Evolutionary conservation across 257 asterid species (phyloP).

Genomic region (Capsicum baccatum): DNA sequence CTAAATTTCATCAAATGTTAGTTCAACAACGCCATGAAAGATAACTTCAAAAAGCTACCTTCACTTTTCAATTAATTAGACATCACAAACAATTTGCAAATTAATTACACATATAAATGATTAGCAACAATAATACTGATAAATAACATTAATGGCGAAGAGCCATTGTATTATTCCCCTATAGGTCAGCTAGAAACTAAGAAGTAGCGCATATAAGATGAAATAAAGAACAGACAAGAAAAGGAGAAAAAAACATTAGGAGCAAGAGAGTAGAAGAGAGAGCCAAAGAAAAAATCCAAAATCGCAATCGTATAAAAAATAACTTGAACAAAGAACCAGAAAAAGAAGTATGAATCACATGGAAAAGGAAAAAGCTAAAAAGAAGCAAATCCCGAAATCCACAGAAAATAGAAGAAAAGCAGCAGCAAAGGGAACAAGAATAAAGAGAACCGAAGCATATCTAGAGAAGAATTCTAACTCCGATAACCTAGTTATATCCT

Average conservation of each 20-base stretch:
- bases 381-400: not conserved
- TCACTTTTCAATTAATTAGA: not conserved
- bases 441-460: not conserved
- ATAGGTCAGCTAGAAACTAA: not conserved
- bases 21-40: not conserved
- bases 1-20: not conserved
- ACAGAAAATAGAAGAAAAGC: not conserved
- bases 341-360: no score
- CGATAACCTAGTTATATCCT: not conserved
- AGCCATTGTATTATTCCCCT: not conserved
- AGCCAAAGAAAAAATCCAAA: not conserved
- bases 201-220: not conserved
- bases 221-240: not conserved
- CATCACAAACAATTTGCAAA: not conserved
- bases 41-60: not conserved
- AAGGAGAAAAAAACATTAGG: not conserved
- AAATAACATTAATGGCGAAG: not conserved
- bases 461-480: not conserved
- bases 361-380: not conserved
- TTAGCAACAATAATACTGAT: no score
- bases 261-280: not conserved
- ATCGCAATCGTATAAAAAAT: no score
- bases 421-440: conserved; percentile 5
- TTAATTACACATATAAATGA: not conserved
- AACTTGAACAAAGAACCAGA: not conserved